A percentile compares a stretch with the other conserved stretches of the same genome.
Evolutionary conservation across 1,284 basidiomycete species (phyloP).

Genomic region (Leccinum pallidistipes): DNA sequence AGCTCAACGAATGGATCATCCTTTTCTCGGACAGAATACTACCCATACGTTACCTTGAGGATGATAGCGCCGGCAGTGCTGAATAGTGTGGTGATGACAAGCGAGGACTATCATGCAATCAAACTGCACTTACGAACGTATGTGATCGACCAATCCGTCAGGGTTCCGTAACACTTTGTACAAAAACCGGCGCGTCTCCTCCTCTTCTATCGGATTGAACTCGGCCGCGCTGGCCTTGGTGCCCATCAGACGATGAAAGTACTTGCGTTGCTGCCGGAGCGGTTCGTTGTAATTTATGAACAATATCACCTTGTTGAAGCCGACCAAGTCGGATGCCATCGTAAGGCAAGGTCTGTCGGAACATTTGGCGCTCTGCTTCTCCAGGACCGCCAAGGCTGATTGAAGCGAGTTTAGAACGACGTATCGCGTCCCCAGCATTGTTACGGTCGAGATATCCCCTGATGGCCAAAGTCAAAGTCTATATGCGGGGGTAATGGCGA

Average conservation of each 20-base stretch:
- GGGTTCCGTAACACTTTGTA: slow-evolving; percentile 21
- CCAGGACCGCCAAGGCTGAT: slow-evolving; percentile 26
- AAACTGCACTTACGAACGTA: slow-evolving; percentile 27
- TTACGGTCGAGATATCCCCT: slow-evolving; percentile 29
- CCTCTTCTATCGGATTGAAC: slow-evolving; percentile 25
- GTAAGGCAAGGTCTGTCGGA: slow-evolving; percentile 24
- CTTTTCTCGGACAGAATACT: slow-evolving; percentile 22
- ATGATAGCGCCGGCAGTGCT: slow-evolving; percentile 20
- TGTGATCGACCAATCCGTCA: slow-evolving; percentile 13
- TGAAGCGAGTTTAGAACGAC: slow-evolving; percentile 28
- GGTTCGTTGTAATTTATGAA: slow-evolving; percentile 25
- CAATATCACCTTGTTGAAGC: slow-evolving; percentile 22
- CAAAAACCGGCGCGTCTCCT: slow-evolving; percentile 28
- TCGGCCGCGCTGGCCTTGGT: slow-evolving; percentile 16
- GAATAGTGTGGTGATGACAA: neutral
- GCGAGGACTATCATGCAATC: neutral
- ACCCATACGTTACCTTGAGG: slow-evolving; percentile 28
- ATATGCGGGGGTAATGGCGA: neutral
- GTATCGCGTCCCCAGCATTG: slow-evolving; percentile 19
- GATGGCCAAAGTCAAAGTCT: neutral
- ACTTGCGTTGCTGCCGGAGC: slow-evolving; percentile 21
- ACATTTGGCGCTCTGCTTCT: slow-evolving; percentile 29
- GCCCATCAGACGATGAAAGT: slow-evolving; percentile 31
- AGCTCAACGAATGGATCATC: slow-evolving; percentile 32
- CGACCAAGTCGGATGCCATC: slow-evolving; percentile 30